phyloP scores from a whole-genome alignment of 169 alveolate species.

The Plasmodium blacklocki region DNA sequence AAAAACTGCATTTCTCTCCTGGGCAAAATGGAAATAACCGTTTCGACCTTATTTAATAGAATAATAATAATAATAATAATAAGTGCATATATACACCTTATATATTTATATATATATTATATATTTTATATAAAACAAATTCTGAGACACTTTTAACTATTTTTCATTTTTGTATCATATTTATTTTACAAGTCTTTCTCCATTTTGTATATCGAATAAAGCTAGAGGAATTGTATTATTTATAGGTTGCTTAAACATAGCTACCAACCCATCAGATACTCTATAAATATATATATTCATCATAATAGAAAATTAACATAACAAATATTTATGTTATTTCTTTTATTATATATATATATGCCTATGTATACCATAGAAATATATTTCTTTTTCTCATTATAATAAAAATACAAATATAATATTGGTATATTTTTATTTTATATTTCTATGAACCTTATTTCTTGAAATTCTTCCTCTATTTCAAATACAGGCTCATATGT shows the following conservation, averaged over 20 bases:
- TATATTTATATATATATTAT: neutral
- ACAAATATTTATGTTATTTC: neutral
- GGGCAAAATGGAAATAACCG: conserved; percentile 78
- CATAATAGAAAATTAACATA: neutral
- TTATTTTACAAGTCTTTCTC: conserved; percentile 78
- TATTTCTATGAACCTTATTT: conserved; percentile 37
- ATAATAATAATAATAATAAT: neutral
- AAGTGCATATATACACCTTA: neutral
- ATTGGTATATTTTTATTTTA: neutral
- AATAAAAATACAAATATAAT: neutral
- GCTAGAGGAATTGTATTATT: conserved; percentile 79
- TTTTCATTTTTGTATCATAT: neutral
- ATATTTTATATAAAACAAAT: neutral
- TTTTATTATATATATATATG: neutral
- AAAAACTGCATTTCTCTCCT: conserved; percentile 82
- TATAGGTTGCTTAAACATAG: conserved; percentile 84
- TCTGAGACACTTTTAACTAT: no score
- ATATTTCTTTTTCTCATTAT: no score
- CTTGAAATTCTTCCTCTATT: conserved; percentile 74
- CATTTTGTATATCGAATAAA: conserved; percentile 84
- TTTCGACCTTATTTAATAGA: conserved; percentile 64
- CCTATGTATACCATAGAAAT: no score
- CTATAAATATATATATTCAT: conserved; percentile 35
- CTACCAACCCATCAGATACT: conserved; percentile 86
- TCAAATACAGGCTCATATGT: conserved; percentile 63